Evolutionary conservation across 371 early-diverging fungal genomes (phyloP), one percentile per base, ranked within the genome.

Genomic region (Mortierella sp.): DNA sequence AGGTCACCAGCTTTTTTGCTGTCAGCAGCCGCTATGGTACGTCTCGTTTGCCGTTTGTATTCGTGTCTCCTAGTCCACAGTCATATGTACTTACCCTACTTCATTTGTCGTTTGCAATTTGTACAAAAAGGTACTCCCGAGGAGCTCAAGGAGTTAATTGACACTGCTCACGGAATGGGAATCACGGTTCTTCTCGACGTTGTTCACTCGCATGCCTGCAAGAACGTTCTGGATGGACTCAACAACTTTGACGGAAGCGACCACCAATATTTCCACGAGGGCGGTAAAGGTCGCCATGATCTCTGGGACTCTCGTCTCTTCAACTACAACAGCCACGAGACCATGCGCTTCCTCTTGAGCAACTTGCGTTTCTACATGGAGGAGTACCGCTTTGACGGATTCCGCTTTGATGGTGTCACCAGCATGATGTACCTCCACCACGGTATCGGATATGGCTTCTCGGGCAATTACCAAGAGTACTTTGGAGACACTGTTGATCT

Each of bases 331-430:
- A 91, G 91, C 88, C 94, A 95, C 86, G 98, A 98, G 85, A 95
- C 96, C 5, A 86, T 96, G 86, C 94, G 98, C 8, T 98, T 98
- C 92, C 89, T 98, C 75, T 91, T 98, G 77, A 97, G 97, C 76
- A 98, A 98, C 84, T 88, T 98, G 80, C 92, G 98, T 34, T 98
- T 94, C 88, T 98, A 96, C 94, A 90, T 98, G 88, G 95, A 95
- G 48, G 96, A 95, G 77, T 98, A 92, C 83, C 89, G 90, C 21
- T 96, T 98, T 86, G 99, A 98, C 85, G 99, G 99, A n/a, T 98
- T 98, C 94, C 93, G 99, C 40, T 98, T 98, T 81, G 99, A 98
- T 88, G 99, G 98, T 71, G 98, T 98, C 43, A 98, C 99, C 2
- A 95, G 95, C 57, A 98, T 98, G 97, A 91, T 98, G 73, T 98